Evolutionary conservation across 306 rosid species (phyloP).

Genomic region (Arachis hypogaea): DNA sequence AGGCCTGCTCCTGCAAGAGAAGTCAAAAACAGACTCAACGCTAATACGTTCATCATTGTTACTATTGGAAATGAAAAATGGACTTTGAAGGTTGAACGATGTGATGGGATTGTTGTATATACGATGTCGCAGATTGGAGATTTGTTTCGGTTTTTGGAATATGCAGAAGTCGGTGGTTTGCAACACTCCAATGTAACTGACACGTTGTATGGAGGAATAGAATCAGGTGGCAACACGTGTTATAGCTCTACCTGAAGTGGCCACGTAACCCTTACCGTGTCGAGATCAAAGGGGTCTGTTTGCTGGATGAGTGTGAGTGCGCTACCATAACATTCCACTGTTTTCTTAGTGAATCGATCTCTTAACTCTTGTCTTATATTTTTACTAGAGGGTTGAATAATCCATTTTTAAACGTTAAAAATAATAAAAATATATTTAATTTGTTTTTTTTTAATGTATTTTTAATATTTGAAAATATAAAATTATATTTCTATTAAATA

Average conservation of each 20-base stretch:
- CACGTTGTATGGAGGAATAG: conserved; percentile 25
- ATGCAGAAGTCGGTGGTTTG: background rate
- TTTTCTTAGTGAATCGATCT: too few relatives aligned
- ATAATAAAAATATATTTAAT: too few relatives aligned
- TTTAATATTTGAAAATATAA: too few relatives aligned
- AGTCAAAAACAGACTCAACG: conserved; percentile 52
- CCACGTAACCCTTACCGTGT: conserved; percentile 40
- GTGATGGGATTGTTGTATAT: too few relatives aligned
- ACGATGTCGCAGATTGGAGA: background rate
- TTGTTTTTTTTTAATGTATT: too few relatives aligned
- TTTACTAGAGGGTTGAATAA: background rate
- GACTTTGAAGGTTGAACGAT: too few relatives aligned
- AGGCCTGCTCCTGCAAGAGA: conserved; percentile 61
- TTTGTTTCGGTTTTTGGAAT: conserved; percentile 11
- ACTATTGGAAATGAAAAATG: background rate
- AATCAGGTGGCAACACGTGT: conserved; percentile 30
- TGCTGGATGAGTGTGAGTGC: background rate
- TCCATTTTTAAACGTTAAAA: too few relatives aligned
- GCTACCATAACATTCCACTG: background rate
- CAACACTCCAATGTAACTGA: background rate
- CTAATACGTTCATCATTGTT: conserved; percentile 65
- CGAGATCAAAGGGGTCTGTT: background rate
- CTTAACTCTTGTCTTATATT: too few relatives aligned
- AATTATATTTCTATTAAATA: too few relatives aligned
- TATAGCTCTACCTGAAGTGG: background rate